phyloP scores from a whole-genome alignment of 768 basidiomycete species.

The Tylopilus cervinicoccineus region DNA sequence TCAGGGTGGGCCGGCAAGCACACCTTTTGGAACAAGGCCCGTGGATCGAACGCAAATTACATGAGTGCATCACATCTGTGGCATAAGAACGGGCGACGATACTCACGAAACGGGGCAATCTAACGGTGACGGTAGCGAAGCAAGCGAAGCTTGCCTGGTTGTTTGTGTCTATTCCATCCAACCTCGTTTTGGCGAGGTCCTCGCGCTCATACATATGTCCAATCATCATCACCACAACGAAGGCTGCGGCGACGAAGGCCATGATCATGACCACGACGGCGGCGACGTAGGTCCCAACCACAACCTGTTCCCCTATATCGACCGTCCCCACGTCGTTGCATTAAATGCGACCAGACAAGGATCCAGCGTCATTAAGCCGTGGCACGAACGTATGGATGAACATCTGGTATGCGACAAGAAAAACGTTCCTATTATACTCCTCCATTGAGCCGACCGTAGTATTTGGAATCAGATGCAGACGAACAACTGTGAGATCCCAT shows the following conservation, averaged over 20 bases:
- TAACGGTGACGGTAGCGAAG: not conserved
- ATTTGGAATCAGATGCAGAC: constrained; percentile 84
- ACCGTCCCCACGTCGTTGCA: constrained; percentile 74
- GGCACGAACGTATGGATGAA: constrained; percentile 76
- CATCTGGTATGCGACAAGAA: constrained; percentile 44
- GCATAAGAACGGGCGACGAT: constrained; percentile 8
- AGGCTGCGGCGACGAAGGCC: constrained; percentile 54
- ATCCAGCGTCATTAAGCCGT: constrained; percentile 75
- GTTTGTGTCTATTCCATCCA: constrained; percentile 14
- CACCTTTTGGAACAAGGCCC: constrained; percentile 63
- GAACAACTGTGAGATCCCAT: constrained; percentile 66
- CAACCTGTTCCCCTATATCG: constrained; percentile 72
- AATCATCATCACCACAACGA: constrained; percentile 43
- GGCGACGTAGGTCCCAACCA: constrained; percentile 52
- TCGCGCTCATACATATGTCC: constrained; percentile 7
- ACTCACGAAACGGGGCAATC: constrained; percentile 14
- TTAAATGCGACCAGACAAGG: constrained; percentile 59
- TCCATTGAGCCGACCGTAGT: constrained; percentile 41
- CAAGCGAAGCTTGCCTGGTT: not conserved
- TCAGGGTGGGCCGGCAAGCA: constrained; percentile 74
- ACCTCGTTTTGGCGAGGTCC: not conserved
- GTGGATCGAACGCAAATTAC: constrained; percentile 91
- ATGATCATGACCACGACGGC: constrained; percentile 54
- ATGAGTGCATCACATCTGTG: constrained; percentile 48
- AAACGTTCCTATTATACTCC: not conserved